A percentile compares a stretch with the other conserved stretches of the same genome.
phyloP scores from a whole-genome alignment of 331 rosid genomes.

The Cydonia oblonga region DNA sequence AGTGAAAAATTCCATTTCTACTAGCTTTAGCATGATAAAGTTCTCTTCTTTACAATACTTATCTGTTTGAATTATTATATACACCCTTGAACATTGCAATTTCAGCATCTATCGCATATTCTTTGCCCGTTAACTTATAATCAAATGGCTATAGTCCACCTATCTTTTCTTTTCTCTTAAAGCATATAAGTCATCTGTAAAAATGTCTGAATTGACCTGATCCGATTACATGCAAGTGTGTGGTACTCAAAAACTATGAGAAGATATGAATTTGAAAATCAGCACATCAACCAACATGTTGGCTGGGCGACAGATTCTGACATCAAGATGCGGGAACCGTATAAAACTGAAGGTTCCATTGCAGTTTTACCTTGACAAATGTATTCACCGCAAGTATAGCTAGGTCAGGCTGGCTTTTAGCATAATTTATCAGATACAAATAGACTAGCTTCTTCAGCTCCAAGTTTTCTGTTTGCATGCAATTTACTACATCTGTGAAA shows the following conservation, averaged over 20 bases:
- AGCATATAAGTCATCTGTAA: not conserved
- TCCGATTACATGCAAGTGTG: not conserved
- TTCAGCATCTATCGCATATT: not conserved
- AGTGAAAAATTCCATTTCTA: not conserved
- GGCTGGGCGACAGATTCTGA: not conserved
- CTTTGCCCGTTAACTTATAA: not conserved
- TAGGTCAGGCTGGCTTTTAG: constrained; percentile 98
- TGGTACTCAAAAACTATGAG: not conserved
- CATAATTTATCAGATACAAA: constrained; percentile 87
- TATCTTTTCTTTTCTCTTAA: not conserved
- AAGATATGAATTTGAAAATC: not conserved
- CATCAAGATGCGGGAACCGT: not conserved
- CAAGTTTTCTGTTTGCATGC: constrained; percentile 98
- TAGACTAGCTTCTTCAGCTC: constrained; percentile 95
- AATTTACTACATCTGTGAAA: constrained; percentile 93
- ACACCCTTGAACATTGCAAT: not conserved
- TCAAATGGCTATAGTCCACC: not conserved
- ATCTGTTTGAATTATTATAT: not conserved
- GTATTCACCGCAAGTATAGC: constrained; percentile 99
- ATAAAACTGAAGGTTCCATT: not conserved
- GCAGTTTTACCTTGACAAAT: constrained; percentile 74
- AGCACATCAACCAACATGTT: not conserved
- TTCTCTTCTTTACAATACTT: not conserved
- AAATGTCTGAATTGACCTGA: not conserved
- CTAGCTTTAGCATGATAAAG: not conserved